Percentiles rank a stretch among this genome's conserved stretches.
Conservation (phyloP, 176 grass and related monocot species). For the Triticum dicoccoides region DNA sequence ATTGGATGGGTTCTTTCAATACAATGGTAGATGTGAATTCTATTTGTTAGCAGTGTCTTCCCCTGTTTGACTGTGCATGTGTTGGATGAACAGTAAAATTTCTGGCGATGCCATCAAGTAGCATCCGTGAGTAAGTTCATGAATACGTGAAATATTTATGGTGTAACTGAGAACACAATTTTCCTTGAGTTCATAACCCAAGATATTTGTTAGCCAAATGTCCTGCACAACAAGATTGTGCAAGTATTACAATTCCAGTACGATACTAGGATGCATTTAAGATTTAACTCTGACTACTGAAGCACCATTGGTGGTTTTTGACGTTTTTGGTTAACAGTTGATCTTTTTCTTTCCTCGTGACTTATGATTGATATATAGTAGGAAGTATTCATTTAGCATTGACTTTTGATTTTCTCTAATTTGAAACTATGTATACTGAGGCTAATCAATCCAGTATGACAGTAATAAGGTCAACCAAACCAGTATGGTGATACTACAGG, state of each 20-base stretch:
- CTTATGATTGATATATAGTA: not conserved
- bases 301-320: not conserved
- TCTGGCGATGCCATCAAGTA: not conserved
- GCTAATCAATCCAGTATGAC: not conserved
- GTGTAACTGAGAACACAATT: not conserved
- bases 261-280: not conserved
- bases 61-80: not conserved
- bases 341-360: not conserved
- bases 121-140: not conserved
- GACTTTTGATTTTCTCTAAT: not conserved
- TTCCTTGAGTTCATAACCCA: not conserved
- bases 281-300: not conserved
- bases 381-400: not conserved
- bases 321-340: not conserved
- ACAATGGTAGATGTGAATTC: not conserved
- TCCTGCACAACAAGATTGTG: not conserved
- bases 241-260: not conserved
- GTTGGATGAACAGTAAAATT: not conserved
- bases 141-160: not conserved
- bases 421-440: not conserved
- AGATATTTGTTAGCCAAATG: slow-evolving; percentile 2
- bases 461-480: not conserved
- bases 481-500: not conserved
- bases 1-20: not conserved
- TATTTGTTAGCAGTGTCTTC: not conserved